A percentile compares a stretch with the other conserved stretches of the same genome.
phyloP scores from a whole-genome alignment of 805 yeast species.

The Candida ulmi region DNA sequence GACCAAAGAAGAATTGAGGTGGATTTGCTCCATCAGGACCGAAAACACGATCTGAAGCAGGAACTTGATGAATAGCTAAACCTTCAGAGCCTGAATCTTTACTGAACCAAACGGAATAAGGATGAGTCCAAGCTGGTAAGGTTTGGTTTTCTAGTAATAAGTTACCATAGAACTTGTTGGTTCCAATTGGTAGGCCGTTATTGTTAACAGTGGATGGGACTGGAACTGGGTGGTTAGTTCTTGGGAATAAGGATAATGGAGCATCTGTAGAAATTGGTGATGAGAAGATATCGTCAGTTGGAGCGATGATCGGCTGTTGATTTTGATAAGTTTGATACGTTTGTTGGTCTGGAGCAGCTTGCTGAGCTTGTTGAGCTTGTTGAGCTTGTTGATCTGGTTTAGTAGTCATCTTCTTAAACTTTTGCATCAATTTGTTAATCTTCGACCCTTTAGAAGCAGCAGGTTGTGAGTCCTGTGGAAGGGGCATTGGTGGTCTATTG shows the following conservation, averaged over 20 bases:
- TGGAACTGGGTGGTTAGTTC: slow-evolving; percentile 22
- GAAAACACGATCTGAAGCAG: slow-evolving; percentile 53
- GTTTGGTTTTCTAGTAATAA: slow-evolving; percentile 61
- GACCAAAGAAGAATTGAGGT: slow-evolving; percentile 59
- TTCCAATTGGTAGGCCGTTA: slow-evolving; percentile 44
- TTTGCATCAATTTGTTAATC: slow-evolving; percentile 8
- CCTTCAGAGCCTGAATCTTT: slow-evolving; percentile 47
- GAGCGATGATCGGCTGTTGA: not conserved
- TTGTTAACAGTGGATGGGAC: slow-evolving; percentile 23
- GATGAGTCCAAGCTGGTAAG: slow-evolving; percentile 75
- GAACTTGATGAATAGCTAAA: slow-evolving; percentile 61
- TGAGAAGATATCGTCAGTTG: slow-evolving; percentile 30
- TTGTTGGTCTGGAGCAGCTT: not conserved
- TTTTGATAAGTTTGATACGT: too few species aligned
- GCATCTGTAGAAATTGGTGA: slow-evolving; percentile 35
- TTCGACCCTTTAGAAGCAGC: slow-evolving; percentile 1
- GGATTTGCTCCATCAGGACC: slow-evolving; percentile 57
- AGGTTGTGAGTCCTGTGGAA: slow-evolving; percentile 14
- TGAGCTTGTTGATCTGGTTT: slow-evolving; percentile 1
- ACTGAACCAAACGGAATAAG: slow-evolving; percentile 69
- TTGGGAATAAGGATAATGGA: slow-evolving; percentile 39
- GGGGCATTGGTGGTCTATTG: slow-evolving; percentile 26
- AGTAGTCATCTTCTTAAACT: slow-evolving; percentile 13
- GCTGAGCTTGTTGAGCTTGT: too few species aligned
- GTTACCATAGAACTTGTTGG: slow-evolving; percentile 78